Conservation (phyloP, 176 grass and related monocot species). For the Carex cristatella region DNA sequence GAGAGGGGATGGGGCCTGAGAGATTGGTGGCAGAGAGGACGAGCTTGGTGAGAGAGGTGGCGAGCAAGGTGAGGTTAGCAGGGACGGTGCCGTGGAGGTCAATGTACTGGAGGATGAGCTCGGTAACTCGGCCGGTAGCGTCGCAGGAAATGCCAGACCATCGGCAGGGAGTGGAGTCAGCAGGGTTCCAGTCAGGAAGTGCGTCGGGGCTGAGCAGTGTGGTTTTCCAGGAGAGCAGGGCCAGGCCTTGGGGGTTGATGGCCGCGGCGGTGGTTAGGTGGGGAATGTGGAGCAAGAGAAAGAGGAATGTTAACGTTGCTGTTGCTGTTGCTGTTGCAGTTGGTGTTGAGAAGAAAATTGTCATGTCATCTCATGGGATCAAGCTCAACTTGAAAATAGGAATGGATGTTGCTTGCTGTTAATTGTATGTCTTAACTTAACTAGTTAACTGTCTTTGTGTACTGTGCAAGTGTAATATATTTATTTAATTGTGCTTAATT, state of each 20-base stretch:
- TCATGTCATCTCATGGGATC: neutral
- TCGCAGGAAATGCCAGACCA: slow-evolving; percentile 72
- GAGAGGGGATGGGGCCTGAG: slow-evolving; percentile 48
- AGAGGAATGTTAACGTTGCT: neutral
- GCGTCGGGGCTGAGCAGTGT: slow-evolving; percentile 14
- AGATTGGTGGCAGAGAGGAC: slow-evolving; percentile 67
- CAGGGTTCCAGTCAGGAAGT: slow-evolving; percentile 36
- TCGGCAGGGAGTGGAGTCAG: slow-evolving; percentile 47
- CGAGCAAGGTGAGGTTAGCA: slow-evolving; percentile 31
- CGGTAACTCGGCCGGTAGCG: slow-evolving; percentile 30
- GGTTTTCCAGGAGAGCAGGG: slow-evolving; percentile 59
- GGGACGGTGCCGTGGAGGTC: slow-evolving; percentile 56
- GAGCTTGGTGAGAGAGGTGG: slow-evolving; percentile 41
- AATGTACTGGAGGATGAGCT: slow-evolving; percentile 49
- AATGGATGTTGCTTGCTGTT: too few species aligned
- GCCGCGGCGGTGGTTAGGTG: neutral
- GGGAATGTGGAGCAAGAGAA: slow-evolving; percentile 22
- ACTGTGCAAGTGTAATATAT: too few species aligned
- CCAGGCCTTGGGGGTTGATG: slow-evolving; percentile 52
- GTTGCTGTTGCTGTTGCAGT: too few species aligned
- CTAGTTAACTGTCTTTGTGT: too few species aligned
- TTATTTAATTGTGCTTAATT: too few species aligned
- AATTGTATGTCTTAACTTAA: too few species aligned
- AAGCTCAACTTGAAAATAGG: too few species aligned
- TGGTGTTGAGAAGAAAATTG: neutral